Percentiles rank a stretch among this genome's conserved stretches.
Conservation (phyloP, 371 early-diverging fungal species). For the Rhizomucor pusillus region DNA sequence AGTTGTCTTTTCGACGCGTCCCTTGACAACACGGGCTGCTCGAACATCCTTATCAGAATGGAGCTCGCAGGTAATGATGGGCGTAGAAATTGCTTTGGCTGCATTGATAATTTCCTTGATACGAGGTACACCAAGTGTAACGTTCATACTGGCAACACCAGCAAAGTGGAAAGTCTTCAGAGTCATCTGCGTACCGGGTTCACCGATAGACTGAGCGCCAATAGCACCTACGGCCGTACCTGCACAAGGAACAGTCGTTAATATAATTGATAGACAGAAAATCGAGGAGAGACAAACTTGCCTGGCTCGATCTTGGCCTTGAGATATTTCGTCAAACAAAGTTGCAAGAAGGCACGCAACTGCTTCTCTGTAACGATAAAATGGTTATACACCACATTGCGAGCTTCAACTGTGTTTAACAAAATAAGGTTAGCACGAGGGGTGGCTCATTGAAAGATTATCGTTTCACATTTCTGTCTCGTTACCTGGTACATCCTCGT, state of each 20-base stretch:
- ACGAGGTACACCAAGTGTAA: slow-evolving; percentile 99
- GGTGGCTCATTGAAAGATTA: neutral
- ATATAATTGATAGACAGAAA: neutral
- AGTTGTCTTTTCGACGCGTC: slow-evolving; percentile 87
- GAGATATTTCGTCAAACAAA: slow-evolving; percentile 82
- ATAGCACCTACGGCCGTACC: slow-evolving; percentile 94
- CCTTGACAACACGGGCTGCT: slow-evolving; percentile 94
- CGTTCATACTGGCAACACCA: slow-evolving; percentile 99
- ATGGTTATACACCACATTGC: slow-evolving; percentile 61
- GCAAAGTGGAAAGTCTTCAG: slow-evolving; percentile 99
- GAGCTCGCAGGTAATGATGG: slow-evolving; percentile 88
- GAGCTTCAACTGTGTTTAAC: slow-evolving; percentile 45
- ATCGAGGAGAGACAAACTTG: slow-evolving; percentile 6
- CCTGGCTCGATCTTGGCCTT: slow-evolving; percentile 94
- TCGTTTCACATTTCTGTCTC: neutral
- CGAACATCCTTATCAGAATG: slow-evolving; percentile 64
- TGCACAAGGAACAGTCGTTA: neutral
- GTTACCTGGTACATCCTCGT: slow-evolving; percentile 44
- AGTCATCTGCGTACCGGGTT: slow-evolving; percentile 99
- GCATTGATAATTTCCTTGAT: slow-evolving; percentile 98
- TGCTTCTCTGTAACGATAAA: slow-evolving; percentile 74
- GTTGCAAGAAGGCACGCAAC: slow-evolving; percentile 69
- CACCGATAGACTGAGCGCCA: slow-evolving; percentile 98
- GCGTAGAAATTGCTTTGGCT: slow-evolving; percentile 92
- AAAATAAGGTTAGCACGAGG: too few relatives aligned